Conservation (phyloP, 2,329 filamentous ascomycete genomes). For the Xylaria sp. region DNA sequence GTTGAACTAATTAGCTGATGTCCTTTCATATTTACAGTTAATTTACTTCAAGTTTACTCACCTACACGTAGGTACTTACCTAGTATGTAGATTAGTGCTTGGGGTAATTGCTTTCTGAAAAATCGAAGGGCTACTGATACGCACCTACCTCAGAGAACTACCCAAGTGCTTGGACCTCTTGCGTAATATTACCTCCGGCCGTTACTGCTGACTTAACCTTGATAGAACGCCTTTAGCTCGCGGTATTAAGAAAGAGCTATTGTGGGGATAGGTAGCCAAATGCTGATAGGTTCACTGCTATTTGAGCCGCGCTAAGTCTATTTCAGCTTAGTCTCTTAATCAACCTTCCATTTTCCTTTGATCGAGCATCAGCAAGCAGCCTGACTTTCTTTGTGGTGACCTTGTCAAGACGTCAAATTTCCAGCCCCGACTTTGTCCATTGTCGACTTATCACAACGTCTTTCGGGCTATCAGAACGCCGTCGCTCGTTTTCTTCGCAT, state of each 20-base stretch:
- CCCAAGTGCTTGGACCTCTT: background rate
- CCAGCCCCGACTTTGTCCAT: conserved; percentile 17
- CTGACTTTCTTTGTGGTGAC: conserved; percentile 34
- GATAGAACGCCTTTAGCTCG: background rate
- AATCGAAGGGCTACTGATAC: too few relatives aligned
- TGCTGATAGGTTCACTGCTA: conserved; percentile 14
- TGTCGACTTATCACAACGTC: background rate
- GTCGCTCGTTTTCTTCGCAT: background rate
- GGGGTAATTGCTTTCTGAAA: background rate
- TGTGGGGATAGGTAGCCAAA: conserved; percentile 13
- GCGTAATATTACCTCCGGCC: background rate
- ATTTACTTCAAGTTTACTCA: too few relatives aligned
- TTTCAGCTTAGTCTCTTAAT: conserved; percentile 10
- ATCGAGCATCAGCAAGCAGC: conserved; percentile 19
- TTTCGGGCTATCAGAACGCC: background rate
- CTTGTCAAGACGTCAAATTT: conserved; percentile 24
- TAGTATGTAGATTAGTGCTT: background rate
- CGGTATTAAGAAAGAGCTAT: conserved; percentile 6
- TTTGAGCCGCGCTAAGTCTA: conserved; percentile 24
- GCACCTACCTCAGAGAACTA: background rate
- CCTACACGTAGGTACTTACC: background rate
- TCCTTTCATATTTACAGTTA: too few relatives aligned
- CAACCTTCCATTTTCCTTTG: conserved; percentile 25
- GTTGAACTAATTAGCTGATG: too few relatives aligned
- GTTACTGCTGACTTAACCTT: background rate